Evolutionary conservation across 2,329 filamentous ascomycete genomes (phyloP).

Genomic region (Keithomyces neogunnii): DNA sequence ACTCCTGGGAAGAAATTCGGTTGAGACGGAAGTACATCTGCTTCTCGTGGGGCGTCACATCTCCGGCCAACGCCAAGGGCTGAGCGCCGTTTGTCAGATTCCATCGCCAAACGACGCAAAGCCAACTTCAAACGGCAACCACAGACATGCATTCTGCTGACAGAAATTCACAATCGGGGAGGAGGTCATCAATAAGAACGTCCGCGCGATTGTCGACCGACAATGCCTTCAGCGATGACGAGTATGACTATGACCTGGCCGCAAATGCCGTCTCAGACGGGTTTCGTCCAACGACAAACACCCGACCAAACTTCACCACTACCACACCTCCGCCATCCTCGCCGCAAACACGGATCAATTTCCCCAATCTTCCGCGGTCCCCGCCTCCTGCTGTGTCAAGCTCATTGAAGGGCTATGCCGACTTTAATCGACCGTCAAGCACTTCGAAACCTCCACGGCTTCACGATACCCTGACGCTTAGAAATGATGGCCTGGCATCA

Average conservation of each 20-base stretch:
- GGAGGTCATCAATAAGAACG: constrained; percentile 32
- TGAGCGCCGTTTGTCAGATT: not conserved
- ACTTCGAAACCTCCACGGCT: constrained; percentile 43
- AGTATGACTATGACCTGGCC: constrained; percentile 43
- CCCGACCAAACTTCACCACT: not conserved
- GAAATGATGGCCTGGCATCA: constrained; percentile 38
- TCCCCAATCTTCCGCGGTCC: constrained; percentile 10
- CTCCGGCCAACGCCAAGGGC: not conserved
- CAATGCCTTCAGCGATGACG: constrained; percentile 24
- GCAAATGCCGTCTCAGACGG: constrained; percentile 45
- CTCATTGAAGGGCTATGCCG: constrained; percentile 14
- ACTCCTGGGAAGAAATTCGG: not conserved
- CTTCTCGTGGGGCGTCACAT: constrained; percentile 1
- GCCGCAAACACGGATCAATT: constrained; percentile 3
- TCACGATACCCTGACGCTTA: constrained; percentile 41
- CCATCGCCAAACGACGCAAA: not conserved
- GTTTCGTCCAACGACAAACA: constrained; percentile 29
- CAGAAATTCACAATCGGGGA: constrained; percentile 30
- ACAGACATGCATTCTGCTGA: constrained; percentile 33
- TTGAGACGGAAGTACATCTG: not conserved
- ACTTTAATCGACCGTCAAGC: constrained; percentile 40
- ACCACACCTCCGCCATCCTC: constrained; percentile 14
- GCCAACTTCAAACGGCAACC: not conserved
- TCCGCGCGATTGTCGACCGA: constrained; percentile 29
- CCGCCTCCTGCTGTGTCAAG: constrained; percentile 12